A percentile compares a stretch with the other conserved stretches of the same genome.
phyloP scores from a whole-genome alignment of 1,284 basidiomycete genomes.

The Ceratorhiza oryzae-sativae region DNA sequence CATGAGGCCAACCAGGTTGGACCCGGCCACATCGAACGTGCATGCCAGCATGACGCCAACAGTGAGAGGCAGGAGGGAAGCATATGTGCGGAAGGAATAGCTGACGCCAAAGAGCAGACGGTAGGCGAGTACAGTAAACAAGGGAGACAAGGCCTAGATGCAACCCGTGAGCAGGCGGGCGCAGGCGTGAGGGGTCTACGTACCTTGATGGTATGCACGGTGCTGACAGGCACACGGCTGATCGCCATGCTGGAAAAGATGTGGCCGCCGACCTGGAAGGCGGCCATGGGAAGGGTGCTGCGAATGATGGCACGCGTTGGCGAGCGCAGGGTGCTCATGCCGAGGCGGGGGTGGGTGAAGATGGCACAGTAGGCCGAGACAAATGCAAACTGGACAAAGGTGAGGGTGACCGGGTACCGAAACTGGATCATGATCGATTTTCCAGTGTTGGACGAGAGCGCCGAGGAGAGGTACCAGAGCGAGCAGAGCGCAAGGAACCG shows the following conservation, averaged over 20 bases:
- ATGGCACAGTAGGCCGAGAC: slow-evolving; percentile 86
- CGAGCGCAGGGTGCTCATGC: slow-evolving; percentile 68
- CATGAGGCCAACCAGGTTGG: slow-evolving; percentile 81
- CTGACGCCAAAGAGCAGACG: slow-evolving; percentile 90
- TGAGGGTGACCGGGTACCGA: slow-evolving; percentile 88
- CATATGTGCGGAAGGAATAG: slow-evolving; percentile 90
- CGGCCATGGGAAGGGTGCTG: slow-evolving; percentile 61
- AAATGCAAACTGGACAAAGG: slow-evolving; percentile 97
- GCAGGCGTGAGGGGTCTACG: slow-evolving; percentile 45
- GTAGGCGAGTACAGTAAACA: slow-evolving; percentile 97
- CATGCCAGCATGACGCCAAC: slow-evolving; percentile 97
- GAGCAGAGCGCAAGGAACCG: slow-evolving; percentile 64
- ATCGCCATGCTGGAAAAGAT: slow-evolving; percentile 98
- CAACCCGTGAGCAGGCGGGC: neutral
- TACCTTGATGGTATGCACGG: slow-evolving; percentile 99
- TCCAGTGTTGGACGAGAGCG: slow-evolving; percentile 87
- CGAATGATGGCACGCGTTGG: slow-evolving; percentile 74
- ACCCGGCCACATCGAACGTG: slow-evolving; percentile 88
- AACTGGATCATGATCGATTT: slow-evolving; percentile 88
- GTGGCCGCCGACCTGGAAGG: slow-evolving; percentile 86
- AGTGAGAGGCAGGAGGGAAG: slow-evolving; percentile 93
- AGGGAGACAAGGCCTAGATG: slow-evolving; percentile 86
- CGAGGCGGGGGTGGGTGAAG: slow-evolving; percentile 74
- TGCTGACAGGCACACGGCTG: slow-evolving; percentile 93
- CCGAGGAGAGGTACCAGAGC: slow-evolving; percentile 85